Percentiles rank a stretch among this genome's conserved stretches.
These are phyloP conservation scores for Curvularia sp. DNA, from an alignment of 2,329 filamentous ascomycete species.

Conservation along the genomic window DNA sequence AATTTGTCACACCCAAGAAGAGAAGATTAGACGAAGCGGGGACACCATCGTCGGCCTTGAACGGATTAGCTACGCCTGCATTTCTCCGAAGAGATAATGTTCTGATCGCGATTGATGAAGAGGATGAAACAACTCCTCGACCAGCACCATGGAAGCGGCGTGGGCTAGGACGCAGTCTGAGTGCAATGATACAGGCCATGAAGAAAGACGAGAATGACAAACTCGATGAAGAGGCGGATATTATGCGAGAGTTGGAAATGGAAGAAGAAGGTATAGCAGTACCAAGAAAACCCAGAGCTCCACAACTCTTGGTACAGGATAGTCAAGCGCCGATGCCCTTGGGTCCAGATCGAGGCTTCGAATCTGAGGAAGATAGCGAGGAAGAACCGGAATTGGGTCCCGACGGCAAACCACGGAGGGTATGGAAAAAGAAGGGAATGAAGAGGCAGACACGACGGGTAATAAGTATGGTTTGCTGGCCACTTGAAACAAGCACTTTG, in stretches of 20 bases:
- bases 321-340: constrained; percentile 55
- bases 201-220: constrained; percentile 61
- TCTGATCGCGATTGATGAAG: constrained; percentile 64
- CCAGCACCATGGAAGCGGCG: constrained; percentile 54
- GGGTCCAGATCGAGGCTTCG: constrained; percentile 53
- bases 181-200: constrained; percentile 74
- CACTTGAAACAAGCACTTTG: not conserved
- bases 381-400: constrained; percentile 53
- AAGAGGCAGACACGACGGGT: constrained; percentile 76
- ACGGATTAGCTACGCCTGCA: constrained; percentile 70
- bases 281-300: constrained; percentile 35
- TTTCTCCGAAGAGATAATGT: constrained; percentile 67
- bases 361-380: constrained; percentile 68
- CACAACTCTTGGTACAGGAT: constrained; percentile 51
- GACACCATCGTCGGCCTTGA: constrained; percentile 44
- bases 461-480: constrained; percentile 57
- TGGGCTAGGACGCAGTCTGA: constrained; percentile 70
- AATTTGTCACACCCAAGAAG: constrained; percentile 67
- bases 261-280: constrained; percentile 42
- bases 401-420: constrained; percentile 65
- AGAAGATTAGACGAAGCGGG: constrained; percentile 52
- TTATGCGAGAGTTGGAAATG: constrained; percentile 73
- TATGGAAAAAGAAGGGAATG: constrained; percentile 83
- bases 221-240: constrained; percentile 76
- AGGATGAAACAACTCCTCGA: constrained; percentile 48